A percentile compares a stretch with the other conserved stretches of the same genome.
phyloP scores from a whole-genome alignment of 208 protist species.

The Wallacemonas rigidus region DNA sequence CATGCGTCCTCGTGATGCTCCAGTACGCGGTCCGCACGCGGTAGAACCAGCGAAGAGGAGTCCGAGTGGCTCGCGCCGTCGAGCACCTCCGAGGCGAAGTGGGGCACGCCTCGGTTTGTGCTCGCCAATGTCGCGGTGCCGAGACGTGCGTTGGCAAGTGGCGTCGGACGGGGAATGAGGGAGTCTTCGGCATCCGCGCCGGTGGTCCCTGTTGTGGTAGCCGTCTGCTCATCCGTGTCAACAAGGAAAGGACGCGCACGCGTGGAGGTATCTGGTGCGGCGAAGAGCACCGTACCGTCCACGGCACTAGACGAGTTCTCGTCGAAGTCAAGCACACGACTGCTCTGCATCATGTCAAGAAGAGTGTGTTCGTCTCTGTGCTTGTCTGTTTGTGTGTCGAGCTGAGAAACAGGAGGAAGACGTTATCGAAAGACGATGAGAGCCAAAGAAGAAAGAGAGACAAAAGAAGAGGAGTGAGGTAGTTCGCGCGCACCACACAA shows the following conservation, averaged over 20 bases:
- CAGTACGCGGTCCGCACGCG: not conserved
- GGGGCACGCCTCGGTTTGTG: slow-evolving; percentile 1
- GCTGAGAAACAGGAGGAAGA: no score
- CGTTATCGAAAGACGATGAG: no score
- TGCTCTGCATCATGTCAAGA: slow-evolving; percentile 6
- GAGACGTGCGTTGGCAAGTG: not conserved
- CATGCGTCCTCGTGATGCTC: slow-evolving; percentile 5
- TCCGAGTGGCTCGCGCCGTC: slow-evolving; percentile 15
- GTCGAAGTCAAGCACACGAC: slow-evolving; percentile 6
- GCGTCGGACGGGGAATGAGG: slow-evolving; percentile 1
- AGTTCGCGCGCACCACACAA: no score
- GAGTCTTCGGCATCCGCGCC: slow-evolving; percentile 7
- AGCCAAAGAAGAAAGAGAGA: no score
- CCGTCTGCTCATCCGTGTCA: not conserved
- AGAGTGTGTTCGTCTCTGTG: not conserved
- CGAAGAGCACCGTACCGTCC: slow-evolving; percentile 11
- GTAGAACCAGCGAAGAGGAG: slow-evolving; percentile 4
- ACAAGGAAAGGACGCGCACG: not conserved
- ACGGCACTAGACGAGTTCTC: slow-evolving; percentile 13
- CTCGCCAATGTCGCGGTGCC: not conserved
- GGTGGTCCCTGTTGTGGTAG: not conserved
- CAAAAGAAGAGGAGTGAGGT: no score
- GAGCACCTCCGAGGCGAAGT: slow-evolving; percentile 8
- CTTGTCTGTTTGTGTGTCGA: not conserved
- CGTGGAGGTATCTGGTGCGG: not conserved